A percentile compares a stretch with the other conserved stretches of the same genome.
phyloP scores from a whole-genome alignment of 2,329 filamentous ascomycete genomes.

The Ascochyta fabae region DNA sequence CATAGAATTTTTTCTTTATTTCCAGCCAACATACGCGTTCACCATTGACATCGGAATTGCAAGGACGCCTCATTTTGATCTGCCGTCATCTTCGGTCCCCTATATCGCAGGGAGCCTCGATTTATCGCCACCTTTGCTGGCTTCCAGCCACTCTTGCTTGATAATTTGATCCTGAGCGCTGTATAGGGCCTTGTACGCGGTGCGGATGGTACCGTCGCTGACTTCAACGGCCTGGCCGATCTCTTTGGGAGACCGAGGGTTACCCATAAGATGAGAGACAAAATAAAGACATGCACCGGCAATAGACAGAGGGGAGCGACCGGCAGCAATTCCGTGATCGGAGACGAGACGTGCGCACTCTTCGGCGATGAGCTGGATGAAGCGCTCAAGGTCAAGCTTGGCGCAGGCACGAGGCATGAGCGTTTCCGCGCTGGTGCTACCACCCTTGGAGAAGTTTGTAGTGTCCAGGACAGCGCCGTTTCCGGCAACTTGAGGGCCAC shows the following conservation, averaged over 20 bases:
- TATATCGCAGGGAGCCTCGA: conserved; percentile 50
- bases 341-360: conserved; percentile 80
- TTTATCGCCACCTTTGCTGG: conserved; percentile 69
- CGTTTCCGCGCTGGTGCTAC: conserved; percentile 78
- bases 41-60: neutral
- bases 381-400: conserved; percentile 75
- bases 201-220: conserved; percentile 95
- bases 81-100: neutral
- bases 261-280: conserved; percentile 84
- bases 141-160: conserved; percentile 73
- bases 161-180: conserved; percentile 75
- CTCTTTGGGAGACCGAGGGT: conserved; percentile 80
- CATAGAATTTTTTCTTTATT: neutral
- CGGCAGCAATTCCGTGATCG: conserved; percentile 80
- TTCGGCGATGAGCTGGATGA: conserved; percentile 80
- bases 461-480: conserved; percentile 56
- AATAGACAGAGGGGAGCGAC: conserved; percentile 90
- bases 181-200: conserved; percentile 89
- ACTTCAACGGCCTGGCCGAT: conserved; percentile 86
- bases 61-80: neutral
- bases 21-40: neutral
- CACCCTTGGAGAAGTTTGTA: conserved; percentile 64
- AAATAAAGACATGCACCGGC: conserved; percentile 97
- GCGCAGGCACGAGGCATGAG: conserved; percentile 91
- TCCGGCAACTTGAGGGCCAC: conserved; percentile 30